Percentiles rank a stretch among this genome's conserved stretches.
Conservation (phyloP, 192 early-diverging fungal species). For the Linnemannia schmuckeri region DNA sequence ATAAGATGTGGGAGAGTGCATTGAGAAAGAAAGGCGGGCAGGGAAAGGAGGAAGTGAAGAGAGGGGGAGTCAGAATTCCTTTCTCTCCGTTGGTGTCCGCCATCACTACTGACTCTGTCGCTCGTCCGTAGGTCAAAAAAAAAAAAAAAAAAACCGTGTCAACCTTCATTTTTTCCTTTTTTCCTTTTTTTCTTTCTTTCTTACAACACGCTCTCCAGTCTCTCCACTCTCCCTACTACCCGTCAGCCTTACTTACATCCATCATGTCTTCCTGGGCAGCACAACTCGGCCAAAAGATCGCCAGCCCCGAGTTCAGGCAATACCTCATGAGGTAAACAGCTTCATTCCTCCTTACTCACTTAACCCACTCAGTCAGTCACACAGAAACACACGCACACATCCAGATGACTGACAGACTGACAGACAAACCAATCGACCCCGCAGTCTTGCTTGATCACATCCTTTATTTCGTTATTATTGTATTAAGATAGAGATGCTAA, state of each 20-base stretch:
- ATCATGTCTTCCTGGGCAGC: conserved; percentile 54
- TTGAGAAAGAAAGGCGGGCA: too few species aligned
- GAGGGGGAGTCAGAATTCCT: too few species aligned
- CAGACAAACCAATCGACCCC: background rate
- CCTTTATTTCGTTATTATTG: too few species aligned
- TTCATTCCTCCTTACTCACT: background rate
- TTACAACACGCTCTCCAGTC: background rate
- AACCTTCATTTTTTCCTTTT: background rate
- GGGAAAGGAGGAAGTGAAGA: too few species aligned
- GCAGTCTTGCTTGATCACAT: too few species aligned
- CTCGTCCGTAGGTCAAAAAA: background rate
- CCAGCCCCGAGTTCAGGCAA: conserved; percentile 69
- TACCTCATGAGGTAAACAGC: conserved; percentile 75
- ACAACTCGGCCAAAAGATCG: conserved; percentile 47
- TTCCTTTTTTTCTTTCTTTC: background rate
- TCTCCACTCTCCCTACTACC: background rate
- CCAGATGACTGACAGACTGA: too few species aligned
- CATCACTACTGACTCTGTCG: background rate
- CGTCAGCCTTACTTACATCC: background rate
- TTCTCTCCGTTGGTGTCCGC: too few species aligned
- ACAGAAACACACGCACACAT: background rate
- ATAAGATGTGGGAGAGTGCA: too few species aligned
- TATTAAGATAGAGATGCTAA: background rate
- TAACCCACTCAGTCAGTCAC: background rate
- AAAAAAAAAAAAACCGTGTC: background rate